phyloP scores from a whole-genome alignment of 1,284 basidiomycete genomes.

The Puccinia triticina region DNA sequence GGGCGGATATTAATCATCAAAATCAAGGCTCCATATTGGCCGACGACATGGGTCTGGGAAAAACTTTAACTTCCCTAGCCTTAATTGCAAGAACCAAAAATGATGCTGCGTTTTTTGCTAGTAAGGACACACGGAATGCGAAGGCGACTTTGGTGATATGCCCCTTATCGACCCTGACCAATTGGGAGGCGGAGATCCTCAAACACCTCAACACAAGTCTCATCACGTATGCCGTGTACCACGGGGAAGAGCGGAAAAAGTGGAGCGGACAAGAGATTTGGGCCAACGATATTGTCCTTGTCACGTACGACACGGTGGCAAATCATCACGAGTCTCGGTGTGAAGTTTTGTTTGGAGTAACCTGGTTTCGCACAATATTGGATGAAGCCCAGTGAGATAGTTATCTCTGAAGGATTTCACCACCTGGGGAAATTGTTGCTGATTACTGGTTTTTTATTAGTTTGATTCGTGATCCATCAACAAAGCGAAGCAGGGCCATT shows the following conservation, averaged over 20 bases:
- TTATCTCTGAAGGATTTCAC: too few relatives aligned
- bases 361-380: slow-evolving; percentile 13
- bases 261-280: background rate
- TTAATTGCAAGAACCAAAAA: background rate
- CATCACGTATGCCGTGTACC: background rate
- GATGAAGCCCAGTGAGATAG: slow-evolving; percentile 19
- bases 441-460: background rate
- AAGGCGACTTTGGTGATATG: slow-evolving; percentile 12
- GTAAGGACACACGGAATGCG: background rate
- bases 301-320: background rate
- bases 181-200: slow-evolving; percentile 10
- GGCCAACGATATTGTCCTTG: background rate
- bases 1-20: background rate
- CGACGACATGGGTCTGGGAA: slow-evolving; percentile 10
- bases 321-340: background rate
- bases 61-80: slow-evolving; percentile 12
- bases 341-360: background rate
- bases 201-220: background rate
- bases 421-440: background rate
- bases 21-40: background rate
- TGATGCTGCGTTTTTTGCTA: background rate
- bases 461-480: background rate
- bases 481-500: slow-evolving; percentile 16
- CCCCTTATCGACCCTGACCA: background rate
- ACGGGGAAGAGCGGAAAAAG: slow-evolving; percentile 12